Evolutionary conservation across 2,329 filamentous ascomycete genomes (phyloP), one percentile per base, ranked within the genome.

Genomic region (Ciborinia camelliae): DNA sequence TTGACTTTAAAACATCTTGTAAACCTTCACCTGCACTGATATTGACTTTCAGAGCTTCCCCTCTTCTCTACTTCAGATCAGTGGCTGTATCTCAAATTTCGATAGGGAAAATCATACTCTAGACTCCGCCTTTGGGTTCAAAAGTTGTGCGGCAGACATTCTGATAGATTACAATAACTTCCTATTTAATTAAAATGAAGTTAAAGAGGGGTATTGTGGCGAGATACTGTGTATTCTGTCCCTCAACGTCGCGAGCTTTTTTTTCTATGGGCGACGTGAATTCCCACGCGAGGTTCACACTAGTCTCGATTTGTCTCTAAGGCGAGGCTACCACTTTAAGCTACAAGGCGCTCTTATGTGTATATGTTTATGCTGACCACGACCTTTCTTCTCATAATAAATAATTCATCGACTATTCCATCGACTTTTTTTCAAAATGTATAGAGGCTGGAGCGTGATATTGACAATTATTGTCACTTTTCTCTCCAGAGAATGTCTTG

Each of bases 71-170:
- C 73, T 71, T 68, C 71, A 65, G 64, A 71, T 73, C 71, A 73
- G 72, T 73, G 72, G 65, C 72, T 68, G 61, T 65, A 64, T 68
- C 64, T 67, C 65, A 67, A 64, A 61, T 63, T 64, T 62, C 41
- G 23, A 64, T 55, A 67, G 32, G 68, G 15, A 69, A 66, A 70
- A 68, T 82, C 90, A 74, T 84, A 96, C 92, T 81, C 95, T 89
- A 74, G 93, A 97, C 83, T 99, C 95, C 75, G 95, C 95, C 84
- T 99, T 99, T 68, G 95, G 95, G 80, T 99, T 99, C 71, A 99
- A 89, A 75, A 99, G 88, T 82, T 98, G 94, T 76, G 95, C 93
- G 73, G 95, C 95, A 81, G 93, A 98, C 95, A 98, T 98, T 68
- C 71, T 78, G 68, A 65, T 60, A 67, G 41, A 57, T 43, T 41